Evolutionary conservation across 2,329 filamentous ascomycete species (phyloP).

Genomic region (Venturia carpophila): DNA sequence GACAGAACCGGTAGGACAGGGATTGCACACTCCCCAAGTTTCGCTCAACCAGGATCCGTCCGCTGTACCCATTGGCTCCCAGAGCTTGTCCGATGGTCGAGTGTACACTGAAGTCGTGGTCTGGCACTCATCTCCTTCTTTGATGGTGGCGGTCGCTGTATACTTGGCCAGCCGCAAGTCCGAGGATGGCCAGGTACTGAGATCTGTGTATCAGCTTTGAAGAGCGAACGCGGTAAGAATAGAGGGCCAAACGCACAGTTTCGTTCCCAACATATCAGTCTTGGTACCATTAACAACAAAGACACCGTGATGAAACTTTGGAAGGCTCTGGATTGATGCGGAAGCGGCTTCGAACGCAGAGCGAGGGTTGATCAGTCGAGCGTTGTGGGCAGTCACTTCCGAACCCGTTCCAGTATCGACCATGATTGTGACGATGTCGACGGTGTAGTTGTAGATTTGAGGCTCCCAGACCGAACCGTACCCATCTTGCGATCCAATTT

Average conservation of each 20-base stretch:
- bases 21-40: constrained; percentile 2
- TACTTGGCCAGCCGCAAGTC: neutral
- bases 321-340: neutral
- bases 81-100: neutral
- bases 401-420: neutral
- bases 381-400: neutral
- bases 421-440: neutral
- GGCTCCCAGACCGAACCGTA: constrained; percentile 9
- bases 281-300: neutral
- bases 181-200: neutral
- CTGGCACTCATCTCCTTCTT: neutral
- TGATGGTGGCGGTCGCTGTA: neutral
- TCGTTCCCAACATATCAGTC: neutral
- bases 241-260: neutral
- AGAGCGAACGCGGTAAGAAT: neutral
- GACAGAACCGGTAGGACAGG: neutral
- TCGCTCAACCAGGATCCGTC: constrained; percentile 1
- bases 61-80: constrained; percentile 3
- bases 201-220: neutral
- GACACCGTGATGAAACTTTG: neutral
- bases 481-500: neutral
- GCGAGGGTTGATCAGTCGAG: neutral
- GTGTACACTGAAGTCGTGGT: constrained; percentile 1
- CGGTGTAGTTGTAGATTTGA: constrained; percentile 6
- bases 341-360: neutral